phyloP scores from a whole-genome alignment of 1,284 basidiomycete genomes.

The Grifola frondosa region DNA sequence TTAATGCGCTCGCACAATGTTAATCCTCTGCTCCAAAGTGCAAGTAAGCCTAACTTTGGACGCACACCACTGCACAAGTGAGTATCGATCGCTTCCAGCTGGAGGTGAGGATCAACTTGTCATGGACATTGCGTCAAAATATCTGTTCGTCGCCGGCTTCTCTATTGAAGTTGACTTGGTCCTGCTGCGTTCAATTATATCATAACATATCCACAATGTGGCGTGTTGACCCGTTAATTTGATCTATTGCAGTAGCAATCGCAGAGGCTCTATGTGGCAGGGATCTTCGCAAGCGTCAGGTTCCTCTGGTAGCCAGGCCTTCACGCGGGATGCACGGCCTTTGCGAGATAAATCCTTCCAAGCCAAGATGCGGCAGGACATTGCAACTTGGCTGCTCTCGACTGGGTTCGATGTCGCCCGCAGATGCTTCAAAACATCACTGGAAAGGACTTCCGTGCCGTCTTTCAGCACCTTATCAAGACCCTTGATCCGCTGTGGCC shows the following conservation, averaged over 20 bases:
- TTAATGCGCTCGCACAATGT: conserved; percentile 63
- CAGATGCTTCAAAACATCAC: conserved; percentile 73
- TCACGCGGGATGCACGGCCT: conserved; percentile 68
- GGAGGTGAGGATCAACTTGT: neutral
- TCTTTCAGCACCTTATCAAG: conserved; percentile 78
- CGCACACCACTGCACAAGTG: conserved; percentile 75
- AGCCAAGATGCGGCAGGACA: conserved; percentile 71
- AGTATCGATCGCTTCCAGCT: too few relatives aligned
- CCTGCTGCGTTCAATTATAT: too few relatives aligned
- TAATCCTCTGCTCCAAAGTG: conserved; percentile 69
- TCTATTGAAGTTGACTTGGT: too few relatives aligned
- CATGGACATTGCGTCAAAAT: neutral
- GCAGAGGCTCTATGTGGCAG: conserved; percentile 68
- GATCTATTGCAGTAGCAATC: conserved; percentile 45
- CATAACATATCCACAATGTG: too few relatives aligned
- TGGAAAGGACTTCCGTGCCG: conserved; percentile 77
- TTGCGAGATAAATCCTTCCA: conserved; percentile 74
- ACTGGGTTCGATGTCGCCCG: conserved; percentile 66
- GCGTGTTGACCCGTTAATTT: too few relatives aligned
- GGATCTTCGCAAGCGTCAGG: conserved; percentile 46
- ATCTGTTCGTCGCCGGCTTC: too few relatives aligned
- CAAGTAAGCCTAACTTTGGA: conserved; percentile 64
- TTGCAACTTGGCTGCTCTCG: conserved; percentile 64
- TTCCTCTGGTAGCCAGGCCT: conserved; percentile 47
- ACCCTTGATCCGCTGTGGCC: conserved; percentile 68